Percentiles rank a stretch among this genome's conserved stretches.
These are phyloP conservation scores for Sclerotinia sclerotiorum DNA, from an alignment of 2,329 filamentous ascomycete species.

Conservation along the genomic window DNA sequence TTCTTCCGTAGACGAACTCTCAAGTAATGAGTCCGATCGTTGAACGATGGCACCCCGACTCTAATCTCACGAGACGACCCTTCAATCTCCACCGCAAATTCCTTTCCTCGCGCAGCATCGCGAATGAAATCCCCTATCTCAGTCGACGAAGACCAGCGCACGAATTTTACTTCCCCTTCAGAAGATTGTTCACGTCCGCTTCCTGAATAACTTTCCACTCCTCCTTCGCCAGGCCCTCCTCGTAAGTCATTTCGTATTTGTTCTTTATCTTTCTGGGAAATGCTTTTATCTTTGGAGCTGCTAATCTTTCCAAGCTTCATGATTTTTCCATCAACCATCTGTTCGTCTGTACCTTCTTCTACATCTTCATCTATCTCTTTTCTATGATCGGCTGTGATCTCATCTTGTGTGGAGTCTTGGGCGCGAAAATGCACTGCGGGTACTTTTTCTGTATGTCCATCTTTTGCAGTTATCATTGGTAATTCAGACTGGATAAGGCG, in stretches of 20 bases:
- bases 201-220: constrained; percentile 70
- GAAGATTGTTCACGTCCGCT: constrained; percentile 52
- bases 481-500: constrained; percentile 86
- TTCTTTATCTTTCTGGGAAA: constrained; percentile 39
- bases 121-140: constrained; percentile 94
- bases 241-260: constrained; percentile 46
- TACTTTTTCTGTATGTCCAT: constrained; percentile 62
- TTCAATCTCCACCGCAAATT: constrained; percentile 83
- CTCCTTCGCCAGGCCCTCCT: constrained; percentile 53
- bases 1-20: constrained; percentile 73
- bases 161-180: constrained; percentile 56
- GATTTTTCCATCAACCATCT: constrained; percentile 49
- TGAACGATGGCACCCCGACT: constrained; percentile 82
- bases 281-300: constrained; percentile 28
- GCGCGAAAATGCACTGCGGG: constrained; percentile 78
- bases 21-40: constrained; percentile 86
- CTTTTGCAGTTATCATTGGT: constrained; percentile 58
- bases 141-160: constrained; percentile 84
- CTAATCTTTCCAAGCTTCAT: constrained; percentile 42
- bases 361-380: constrained; percentile 38
- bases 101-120: constrained; percentile 78
- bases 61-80: constrained; percentile 66
- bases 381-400: constrained; percentile 44
- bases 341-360: constrained; percentile 48
- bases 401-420: constrained; percentile 67